Evolutionary conservation across 129 eudicot genomes (phyloP).

Genomic region (Gnaphalium uliginosum): DNA sequence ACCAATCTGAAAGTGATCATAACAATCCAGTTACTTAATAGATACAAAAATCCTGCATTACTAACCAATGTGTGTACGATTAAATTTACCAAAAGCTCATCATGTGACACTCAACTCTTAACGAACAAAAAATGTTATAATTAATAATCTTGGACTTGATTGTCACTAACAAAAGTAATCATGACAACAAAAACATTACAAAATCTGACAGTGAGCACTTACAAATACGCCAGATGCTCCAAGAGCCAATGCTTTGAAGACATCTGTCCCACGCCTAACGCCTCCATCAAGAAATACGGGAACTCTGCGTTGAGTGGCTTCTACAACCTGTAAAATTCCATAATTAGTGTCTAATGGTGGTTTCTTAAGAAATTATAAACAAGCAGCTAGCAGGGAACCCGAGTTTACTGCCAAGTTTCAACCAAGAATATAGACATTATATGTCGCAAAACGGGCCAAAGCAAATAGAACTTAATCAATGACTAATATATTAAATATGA

Average conservation of each 20-base stretch:
- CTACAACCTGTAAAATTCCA: slow-evolving; percentile 52
- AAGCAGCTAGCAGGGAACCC: neutral
- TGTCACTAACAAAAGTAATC: neutral
- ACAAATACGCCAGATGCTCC: slow-evolving; percentile 89
- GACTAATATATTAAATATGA: too few relatives aligned
- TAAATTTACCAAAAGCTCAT: neutral
- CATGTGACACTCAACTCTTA: neutral
- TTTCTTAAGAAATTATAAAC: neutral
- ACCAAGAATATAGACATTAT: neutral
- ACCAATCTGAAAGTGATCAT: slow-evolving; percentile 56
- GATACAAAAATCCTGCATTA: neutral
- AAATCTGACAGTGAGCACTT: slow-evolving; percentile 31
- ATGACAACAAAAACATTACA: neutral
- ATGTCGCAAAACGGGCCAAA: neutral
- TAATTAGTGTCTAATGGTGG: neutral
- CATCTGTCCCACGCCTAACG: slow-evolving; percentile 84
- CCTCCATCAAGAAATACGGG: slow-evolving; percentile 89
- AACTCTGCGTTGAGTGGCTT: slow-evolving; percentile 62
- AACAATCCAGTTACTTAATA: slow-evolving; percentile 4
- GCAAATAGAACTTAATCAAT: neutral
- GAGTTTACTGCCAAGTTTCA: neutral
- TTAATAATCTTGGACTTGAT: neutral
- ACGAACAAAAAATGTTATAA: neutral
- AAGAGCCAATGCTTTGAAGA: slow-evolving; percentile 83
- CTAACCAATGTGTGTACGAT: neutral